phyloP scores from a whole-genome alignment of 306 rosid genomes.

The Cicer pinnatifidum region DNA sequence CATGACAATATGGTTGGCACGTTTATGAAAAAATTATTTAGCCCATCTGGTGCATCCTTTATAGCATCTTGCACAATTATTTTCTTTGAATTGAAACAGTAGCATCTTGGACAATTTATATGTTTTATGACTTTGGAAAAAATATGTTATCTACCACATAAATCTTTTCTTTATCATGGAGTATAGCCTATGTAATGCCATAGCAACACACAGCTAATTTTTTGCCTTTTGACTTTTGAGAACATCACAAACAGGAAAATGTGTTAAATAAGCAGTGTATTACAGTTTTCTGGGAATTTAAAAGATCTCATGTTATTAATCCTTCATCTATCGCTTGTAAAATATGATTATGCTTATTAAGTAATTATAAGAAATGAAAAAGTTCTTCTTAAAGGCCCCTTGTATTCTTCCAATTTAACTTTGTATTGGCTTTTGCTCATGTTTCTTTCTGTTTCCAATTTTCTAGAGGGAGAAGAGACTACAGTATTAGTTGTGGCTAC shows the following conservation, averaged over 20 bases:
- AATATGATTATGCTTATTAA: conserved; percentile 25
- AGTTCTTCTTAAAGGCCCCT: conserved; percentile 19
- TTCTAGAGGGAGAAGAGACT: conserved; percentile 73
- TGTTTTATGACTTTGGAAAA: conserved; percentile 9
- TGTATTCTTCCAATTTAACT: background rate
- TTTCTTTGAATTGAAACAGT: conserved; percentile 30
- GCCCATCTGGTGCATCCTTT: conserved; percentile 32
- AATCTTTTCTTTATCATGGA: conserved; percentile 11
- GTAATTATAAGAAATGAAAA: conserved; percentile 21
- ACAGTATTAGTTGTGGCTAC: conserved; percentile 77
- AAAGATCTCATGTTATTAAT: conserved; percentile 14
- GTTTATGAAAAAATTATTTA: conserved; percentile 22
- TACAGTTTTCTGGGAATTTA: conserved; percentile 22
- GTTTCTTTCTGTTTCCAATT: conserved; percentile 40
- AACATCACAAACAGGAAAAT: conserved; percentile 22
- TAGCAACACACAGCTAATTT: conserved; percentile 18
- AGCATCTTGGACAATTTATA: conserved; percentile 24
- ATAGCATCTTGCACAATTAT: background rate
- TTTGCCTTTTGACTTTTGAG: conserved; percentile 32
- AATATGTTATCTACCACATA: conserved; percentile 5
- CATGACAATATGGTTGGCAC: conserved; percentile 10
- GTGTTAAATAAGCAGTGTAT: background rate
- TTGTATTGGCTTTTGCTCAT: conserved; percentile 19
- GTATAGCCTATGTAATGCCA: conserved; percentile 20
- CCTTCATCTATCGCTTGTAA: conserved; percentile 5